These are phyloP conservation scores for Plasmodium knowlesi DNA, from an alignment of 169 alveolate species.

Conservation along the genomic window DNA sequence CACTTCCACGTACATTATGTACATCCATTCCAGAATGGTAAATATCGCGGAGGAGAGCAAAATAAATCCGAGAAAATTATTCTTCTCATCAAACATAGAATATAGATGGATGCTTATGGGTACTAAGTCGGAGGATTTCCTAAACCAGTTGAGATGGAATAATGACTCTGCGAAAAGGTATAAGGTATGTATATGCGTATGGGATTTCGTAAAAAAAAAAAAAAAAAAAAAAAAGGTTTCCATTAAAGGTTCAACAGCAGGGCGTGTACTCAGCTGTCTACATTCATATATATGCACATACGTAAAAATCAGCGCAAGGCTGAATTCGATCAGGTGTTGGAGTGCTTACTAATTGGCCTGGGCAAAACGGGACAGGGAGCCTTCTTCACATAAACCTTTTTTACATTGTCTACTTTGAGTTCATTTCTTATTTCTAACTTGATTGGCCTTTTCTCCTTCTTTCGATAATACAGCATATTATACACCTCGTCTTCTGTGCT, in stretches of 20 bases:
- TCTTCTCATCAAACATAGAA: constrained; percentile 73
- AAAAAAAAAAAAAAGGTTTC: background rate
- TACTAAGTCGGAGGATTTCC: constrained; percentile 67
- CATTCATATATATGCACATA: background rate
- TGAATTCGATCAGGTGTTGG: background rate
- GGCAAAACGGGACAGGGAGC: constrained; percentile 74
- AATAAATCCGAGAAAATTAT: constrained; percentile 53
- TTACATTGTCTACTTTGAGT: constrained; percentile 5
- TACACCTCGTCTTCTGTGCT: constrained; percentile 70
- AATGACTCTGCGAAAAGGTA: constrained; percentile 25
- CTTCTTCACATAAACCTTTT: constrained; percentile 19
- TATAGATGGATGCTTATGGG: constrained; percentile 74
- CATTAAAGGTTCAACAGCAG: background rate
- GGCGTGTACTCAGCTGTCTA: background rate
- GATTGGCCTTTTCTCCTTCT: constrained; percentile 16
- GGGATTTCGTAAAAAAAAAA: background rate
- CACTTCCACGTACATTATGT: constrained; percentile 38
- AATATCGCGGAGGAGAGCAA: constrained; percentile 65
- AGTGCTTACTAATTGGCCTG: constrained; percentile 60
- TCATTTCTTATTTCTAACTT: constrained; percentile 29
- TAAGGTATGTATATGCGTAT: background rate
- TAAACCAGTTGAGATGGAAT: constrained; percentile 72
- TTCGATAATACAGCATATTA: constrained; percentile 26
- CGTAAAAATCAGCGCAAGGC: background rate
- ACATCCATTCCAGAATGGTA: constrained; percentile 72